These are phyloP conservation scores for Plantago coronopus DNA, from an alignment of 305 asterid genomes.

Conservation along the genomic window DNA sequence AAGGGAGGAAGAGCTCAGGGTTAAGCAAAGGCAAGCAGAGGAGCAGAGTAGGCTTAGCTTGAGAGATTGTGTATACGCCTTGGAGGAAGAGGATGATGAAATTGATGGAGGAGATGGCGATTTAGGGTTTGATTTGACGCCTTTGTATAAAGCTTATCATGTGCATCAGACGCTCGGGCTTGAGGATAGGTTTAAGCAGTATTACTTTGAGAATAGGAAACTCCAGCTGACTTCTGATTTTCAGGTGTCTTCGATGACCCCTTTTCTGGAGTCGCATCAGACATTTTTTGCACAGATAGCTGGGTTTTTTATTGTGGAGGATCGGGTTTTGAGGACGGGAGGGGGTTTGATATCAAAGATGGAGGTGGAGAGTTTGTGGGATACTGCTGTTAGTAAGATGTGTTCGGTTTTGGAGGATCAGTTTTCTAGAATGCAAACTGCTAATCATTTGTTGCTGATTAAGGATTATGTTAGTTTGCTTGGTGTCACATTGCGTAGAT, in stretches of 20 bases:
- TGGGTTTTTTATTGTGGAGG: conserved; percentile 86
- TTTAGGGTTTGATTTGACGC: conserved; percentile 79
- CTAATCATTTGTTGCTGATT: conserved; percentile 90
- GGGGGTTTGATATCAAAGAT: conserved; percentile 79
- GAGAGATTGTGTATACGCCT: conserved; percentile 75
- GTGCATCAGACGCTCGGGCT: conserved; percentile 82
- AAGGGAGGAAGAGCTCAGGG: conserved; percentile 86
- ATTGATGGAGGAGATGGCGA: conserved; percentile 55
- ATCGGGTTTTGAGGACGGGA: conserved; percentile 84
- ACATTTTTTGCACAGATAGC: conserved; percentile 92
- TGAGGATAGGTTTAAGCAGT: conserved; percentile 74
- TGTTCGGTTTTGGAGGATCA: conserved; percentile 96
- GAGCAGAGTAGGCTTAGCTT: conserved; percentile 90
- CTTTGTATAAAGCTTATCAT: conserved; percentile 80
- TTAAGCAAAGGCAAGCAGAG: conserved; percentile 93
- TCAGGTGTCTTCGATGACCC: conserved; percentile 96
- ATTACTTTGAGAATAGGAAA: conserved; percentile 89
- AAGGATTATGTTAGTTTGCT: conserved; percentile 97
- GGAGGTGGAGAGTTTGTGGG: conserved; percentile 97
- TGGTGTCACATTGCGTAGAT: conserved; percentile 85
- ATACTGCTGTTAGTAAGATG: conserved; percentile 93
- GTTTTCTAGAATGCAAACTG: conserved; percentile 96
- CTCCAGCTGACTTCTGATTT: conserved; percentile 91
- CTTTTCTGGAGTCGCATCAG: conserved; percentile 89
- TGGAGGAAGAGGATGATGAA: conserved; percentile 80